phyloP scores from a whole-genome alignment of 1,284 basidiomycete genomes.

The Phellinidium pouzarii region DNA sequence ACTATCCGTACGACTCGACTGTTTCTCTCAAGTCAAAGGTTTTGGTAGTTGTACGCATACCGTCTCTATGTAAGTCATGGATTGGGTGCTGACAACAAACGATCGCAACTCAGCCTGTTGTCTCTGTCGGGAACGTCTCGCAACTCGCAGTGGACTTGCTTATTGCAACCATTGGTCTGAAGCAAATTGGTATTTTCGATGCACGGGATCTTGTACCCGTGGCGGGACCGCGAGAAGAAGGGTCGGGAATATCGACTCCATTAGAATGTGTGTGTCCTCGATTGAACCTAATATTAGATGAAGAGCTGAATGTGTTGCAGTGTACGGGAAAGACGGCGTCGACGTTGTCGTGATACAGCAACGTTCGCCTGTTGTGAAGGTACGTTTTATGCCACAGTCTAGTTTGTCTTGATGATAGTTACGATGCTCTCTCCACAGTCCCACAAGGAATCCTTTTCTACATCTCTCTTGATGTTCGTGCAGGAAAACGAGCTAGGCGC shows the following conservation, averaged over 20 bases:
- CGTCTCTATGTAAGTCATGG: not conserved
- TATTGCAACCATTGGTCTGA: conserved; percentile 55
- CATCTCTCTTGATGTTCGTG: conserved; percentile 50
- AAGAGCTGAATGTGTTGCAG: conserved; percentile 31
- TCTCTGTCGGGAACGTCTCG: conserved; percentile 73
- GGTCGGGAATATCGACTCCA: conserved; percentile 58
- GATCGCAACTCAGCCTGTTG: conserved; percentile 52
- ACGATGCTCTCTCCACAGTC: conserved; percentile 42
- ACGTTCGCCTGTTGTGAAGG: conserved; percentile 70
- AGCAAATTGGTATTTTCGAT: conserved; percentile 54
- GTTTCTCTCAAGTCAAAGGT: conserved; percentile 12
- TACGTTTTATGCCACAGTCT: conserved; percentile 24
- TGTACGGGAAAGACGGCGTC: conserved; percentile 49
- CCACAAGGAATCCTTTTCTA: conserved; percentile 61
- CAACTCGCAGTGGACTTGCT: conserved; percentile 72
- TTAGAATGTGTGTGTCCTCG: conserved; percentile 58
- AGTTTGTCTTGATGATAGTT: conserved; percentile 7
- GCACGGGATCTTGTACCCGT: conserved; percentile 60
- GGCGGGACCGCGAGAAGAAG: conserved; percentile 56
- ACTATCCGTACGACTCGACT: not conserved
- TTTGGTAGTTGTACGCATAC: conserved; percentile 10
- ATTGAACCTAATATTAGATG: not conserved
- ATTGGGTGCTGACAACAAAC: not conserved
- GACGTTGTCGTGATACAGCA: conserved; percentile 63
- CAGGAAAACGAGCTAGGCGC: conserved; percentile 39